These are phyloP conservation scores for Pilasporangium apinafurcum DNA, from an alignment of 352 stramenopile species.

Conservation along the genomic window DNA sequence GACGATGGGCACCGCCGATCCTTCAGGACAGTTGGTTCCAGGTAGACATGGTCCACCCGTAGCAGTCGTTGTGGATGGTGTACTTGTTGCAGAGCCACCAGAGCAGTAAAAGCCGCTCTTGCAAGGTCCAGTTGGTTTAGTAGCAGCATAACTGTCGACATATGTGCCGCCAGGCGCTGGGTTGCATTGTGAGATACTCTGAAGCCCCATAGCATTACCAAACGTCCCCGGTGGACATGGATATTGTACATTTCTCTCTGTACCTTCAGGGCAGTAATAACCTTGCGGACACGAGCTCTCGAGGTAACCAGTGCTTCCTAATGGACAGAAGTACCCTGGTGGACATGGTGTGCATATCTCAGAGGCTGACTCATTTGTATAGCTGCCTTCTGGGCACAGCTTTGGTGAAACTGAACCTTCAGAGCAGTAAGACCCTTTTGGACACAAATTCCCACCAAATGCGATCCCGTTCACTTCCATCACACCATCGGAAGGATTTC, in stretches of 20 bases:
- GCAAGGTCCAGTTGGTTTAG: slow-evolving; percentile 45
- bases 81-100: slow-evolving; percentile 43
- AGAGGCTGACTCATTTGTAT: slow-evolving; percentile 16
- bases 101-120: slow-evolving; percentile 83
- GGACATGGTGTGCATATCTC: slow-evolving; percentile 26
- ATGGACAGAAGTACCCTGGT: slow-evolving; percentile 34
- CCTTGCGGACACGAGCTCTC: slow-evolving; percentile 61
- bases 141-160: slow-evolving; percentile 38
- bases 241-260: slow-evolving; percentile 36
- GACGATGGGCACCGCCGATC: slow-evolving; percentile 74
- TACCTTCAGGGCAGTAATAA: slow-evolving; percentile 78
- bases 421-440: slow-evolving; percentile 42
- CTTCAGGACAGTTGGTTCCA: slow-evolving; percentile 86
- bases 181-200: slow-evolving; percentile 45
- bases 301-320: slow-evolving; percentile 33
- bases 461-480: slow-evolving; percentile 2
- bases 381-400: slow-evolving; percentile 37
- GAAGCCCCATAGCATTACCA: slow-evolving; percentile 37
- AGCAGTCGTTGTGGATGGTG: slow-evolving; percentile 22
- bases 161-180: slow-evolving; percentile 62
- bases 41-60: slow-evolving; percentile 69
- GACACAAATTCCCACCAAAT: slow-evolving; percentile 34
- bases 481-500: slow-evolving; percentile 28
- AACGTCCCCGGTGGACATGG: slow-evolving; percentile 82
- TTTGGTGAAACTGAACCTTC: slow-evolving; percentile 21